These are phyloP conservation scores for Coffea canephora DNA, from an alignment of 257 asterid species.

Conservation along the genomic window DNA sequence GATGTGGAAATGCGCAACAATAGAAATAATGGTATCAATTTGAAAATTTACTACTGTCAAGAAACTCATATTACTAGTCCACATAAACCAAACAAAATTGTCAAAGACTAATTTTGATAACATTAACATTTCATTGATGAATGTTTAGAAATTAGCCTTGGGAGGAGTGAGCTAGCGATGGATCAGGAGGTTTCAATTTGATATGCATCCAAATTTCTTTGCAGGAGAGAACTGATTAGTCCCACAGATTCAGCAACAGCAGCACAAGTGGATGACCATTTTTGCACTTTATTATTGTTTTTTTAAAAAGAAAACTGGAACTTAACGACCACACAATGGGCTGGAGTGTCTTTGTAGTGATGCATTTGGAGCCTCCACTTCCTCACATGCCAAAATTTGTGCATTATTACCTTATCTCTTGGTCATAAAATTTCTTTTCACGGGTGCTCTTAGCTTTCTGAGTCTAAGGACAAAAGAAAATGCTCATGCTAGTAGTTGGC, in stretches of 20 bases:
- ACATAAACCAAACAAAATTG: no score
- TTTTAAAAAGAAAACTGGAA: not conserved
- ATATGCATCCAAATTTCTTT: not conserved
- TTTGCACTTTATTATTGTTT: no score
- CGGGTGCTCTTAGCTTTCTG: slow-evolving; percentile 16
- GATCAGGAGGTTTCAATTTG: not conserved
- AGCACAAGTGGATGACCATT: not conserved
- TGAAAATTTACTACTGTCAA: not conserved
- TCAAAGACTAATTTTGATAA: no score
- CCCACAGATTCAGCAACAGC: not conserved
- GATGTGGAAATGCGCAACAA: not conserved
- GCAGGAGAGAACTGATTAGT: not conserved
- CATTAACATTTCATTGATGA: no score
- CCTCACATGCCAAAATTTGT: slow-evolving; percentile 15
- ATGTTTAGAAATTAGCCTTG: no score
- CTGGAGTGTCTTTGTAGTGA: not conserved
- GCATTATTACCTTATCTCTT: not conserved
- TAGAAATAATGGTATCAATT: no score
- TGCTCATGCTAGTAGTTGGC: not conserved
- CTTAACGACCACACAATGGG: not conserved
- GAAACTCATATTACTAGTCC: not conserved
- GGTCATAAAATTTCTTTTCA: not conserved
- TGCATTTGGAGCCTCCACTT: slow-evolving; percentile 5
- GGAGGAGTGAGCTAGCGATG: no score
- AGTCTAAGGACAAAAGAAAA: not conserved